These are phyloP conservation scores for Talinum fruticosum DNA, from an alignment of 148 eudicot genomes.

Conservation along the genomic window DNA sequence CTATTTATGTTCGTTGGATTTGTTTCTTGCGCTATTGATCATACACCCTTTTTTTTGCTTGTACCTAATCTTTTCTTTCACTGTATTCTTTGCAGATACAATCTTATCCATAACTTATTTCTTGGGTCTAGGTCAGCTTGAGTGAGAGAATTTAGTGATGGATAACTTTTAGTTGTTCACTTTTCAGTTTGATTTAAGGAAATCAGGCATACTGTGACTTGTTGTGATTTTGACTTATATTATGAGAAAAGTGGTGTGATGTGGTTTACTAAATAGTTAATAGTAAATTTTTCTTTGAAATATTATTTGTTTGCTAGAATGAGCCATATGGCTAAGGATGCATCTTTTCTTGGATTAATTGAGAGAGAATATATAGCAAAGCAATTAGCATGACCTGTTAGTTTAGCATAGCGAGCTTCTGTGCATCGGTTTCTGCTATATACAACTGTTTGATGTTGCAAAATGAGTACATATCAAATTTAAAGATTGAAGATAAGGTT, in stretches of 20 bases:
- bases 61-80: too few relatives aligned
- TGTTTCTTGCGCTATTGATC: too few relatives aligned
- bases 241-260: too few relatives aligned
- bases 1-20: too few relatives aligned
- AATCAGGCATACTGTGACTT: not conserved
- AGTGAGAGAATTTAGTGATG: not conserved
- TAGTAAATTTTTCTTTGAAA: not conserved
- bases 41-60: too few relatives aligned
- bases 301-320: not conserved
- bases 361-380: not conserved
- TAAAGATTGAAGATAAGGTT: constrained; percentile 4
- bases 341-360: not conserved
- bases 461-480: not conserved
- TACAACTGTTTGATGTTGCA: not conserved
- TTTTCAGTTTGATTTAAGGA: not conserved
- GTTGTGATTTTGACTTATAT: not conserved
- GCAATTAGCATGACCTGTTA: not conserved
- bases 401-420: not conserved
- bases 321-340: not conserved
- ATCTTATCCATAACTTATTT: too few relatives aligned
- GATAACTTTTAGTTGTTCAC: not conserved
- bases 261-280: not conserved
- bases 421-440: not conserved
- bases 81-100: not conserved
- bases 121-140: not conserved